These are phyloP conservation scores for Penicillium sp. DNA, from an alignment of 2,329 filamentous ascomycete species.

Conservation along the genomic window DNA sequence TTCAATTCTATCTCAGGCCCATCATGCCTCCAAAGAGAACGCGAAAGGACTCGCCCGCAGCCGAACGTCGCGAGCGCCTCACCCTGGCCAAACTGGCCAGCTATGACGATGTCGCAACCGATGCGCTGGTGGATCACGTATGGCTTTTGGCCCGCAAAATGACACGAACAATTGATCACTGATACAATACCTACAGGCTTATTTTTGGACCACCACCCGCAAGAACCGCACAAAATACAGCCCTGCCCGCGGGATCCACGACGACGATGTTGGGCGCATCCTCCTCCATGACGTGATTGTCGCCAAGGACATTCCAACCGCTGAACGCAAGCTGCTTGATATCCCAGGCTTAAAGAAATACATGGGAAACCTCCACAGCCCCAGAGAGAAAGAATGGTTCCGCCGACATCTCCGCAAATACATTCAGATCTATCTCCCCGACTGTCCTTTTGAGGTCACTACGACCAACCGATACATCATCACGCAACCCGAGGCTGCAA, in stretches of 20 bases:
- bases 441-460: conserved; percentile 91
- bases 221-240: conserved; percentile 89
- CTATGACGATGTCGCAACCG: conserved; percentile 94
- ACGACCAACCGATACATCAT: conserved; percentile 95
- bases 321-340: conserved; percentile 68
- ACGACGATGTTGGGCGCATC: conserved; percentile 59
- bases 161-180: conserved; percentile 10
- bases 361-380: conserved; percentile 61
- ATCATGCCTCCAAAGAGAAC: conserved; percentile 40
- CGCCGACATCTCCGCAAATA: conserved; percentile 81
- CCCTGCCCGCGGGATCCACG: conserved; percentile 71
- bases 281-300: conserved; percentile 66
- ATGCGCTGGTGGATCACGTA: conserved; percentile 93
- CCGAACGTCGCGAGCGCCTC: conserved; percentile 61
- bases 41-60: conserved; percentile 28
- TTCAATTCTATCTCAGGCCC: conserved; percentile 3
- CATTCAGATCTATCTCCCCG: conserved; percentile 84
- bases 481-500: conserved; percentile 78
- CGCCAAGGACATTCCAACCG: conserved; percentile 65
- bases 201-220: conserved; percentile 93
- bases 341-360: conserved; percentile 73
- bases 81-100: conserved; percentile 82
- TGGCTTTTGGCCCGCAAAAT: conserved; percentile 44
- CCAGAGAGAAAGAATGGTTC: conserved; percentile 83
- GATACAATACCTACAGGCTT: conserved; percentile 58